Base-by-base conservation (phyloP, 768 basidiomycete genomes). In the Podaxis rugospora region DNA sequence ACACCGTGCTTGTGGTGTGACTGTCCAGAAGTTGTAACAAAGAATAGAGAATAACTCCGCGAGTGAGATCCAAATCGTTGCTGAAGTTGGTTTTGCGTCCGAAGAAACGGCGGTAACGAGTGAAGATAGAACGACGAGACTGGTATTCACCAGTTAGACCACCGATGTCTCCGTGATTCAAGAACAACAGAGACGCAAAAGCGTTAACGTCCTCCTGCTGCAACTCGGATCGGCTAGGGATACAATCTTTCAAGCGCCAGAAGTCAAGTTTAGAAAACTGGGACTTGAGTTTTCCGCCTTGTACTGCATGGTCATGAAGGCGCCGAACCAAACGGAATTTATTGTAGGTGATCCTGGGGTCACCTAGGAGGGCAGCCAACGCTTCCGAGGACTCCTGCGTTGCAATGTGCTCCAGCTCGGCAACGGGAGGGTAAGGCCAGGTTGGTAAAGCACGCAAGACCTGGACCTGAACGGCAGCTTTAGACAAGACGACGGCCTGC, bases 221-320 rank as follows among this genome's bases (percentile, higher is more conserved):
- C n/a, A 93, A 73, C 28, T 79, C 73, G 1, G 76, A 72, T 4
- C 66, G 63, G 1, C 78, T 57, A 4, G 91, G 91, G 46, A 95
- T 88, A 67, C 82, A 88, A 23, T 86, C 84, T 68, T 93, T 93
- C 68, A 96, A 74, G 40, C 85, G 82, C 94, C 94, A 97, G 70
- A 95, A 94, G 64, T 89, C 86, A 7, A 76, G 76, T 55, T 75
- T 74, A 0, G 83, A 75, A 58, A 90, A 91, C 28, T 77, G 75
- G 5, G 71, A 69, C 57, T 74, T 71, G 13, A 75, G 70, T 51
- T 82, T 78, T 9, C 73, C 68, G 3, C 72, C 69, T 13, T 70
- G 68, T 5, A 71, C 66, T 2, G 83, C 76, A 61, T 81, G 73
- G 21, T 84, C 80, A 2, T 77, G 76, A n/a, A 94, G 72, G 52